Evolutionary conservation across 1,284 basidiomycete species (phyloP).

Genomic region (Sporisorium sorghi): DNA sequence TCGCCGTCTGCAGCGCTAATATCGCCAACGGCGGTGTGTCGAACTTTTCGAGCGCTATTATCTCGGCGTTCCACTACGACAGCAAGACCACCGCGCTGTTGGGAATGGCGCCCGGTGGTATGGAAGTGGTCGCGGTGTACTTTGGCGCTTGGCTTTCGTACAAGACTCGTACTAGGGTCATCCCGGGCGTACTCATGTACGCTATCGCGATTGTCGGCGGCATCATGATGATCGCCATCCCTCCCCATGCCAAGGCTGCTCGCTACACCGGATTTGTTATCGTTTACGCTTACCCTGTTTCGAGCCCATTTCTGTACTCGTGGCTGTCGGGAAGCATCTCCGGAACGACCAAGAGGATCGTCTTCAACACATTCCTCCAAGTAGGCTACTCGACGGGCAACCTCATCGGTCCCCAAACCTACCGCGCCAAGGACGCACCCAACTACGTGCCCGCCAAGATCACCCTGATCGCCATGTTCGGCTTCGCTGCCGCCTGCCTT

Average conservation of each 20-base stretch:
- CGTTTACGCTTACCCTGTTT: constrained; percentile 30
- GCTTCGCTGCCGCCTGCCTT: constrained; percentile 44
- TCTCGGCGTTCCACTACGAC: constrained; percentile 61
- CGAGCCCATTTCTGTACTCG: constrained; percentile 48
- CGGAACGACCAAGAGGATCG: constrained; percentile 64
- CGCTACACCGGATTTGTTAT: constrained; percentile 39
- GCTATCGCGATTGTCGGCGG: constrained; percentile 57
- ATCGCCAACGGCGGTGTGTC: constrained; percentile 56
- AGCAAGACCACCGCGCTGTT: constrained; percentile 60
- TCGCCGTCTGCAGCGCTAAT: constrained; percentile 47
- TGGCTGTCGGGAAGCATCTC: constrained; percentile 50
- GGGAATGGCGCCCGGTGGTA: constrained; percentile 61
- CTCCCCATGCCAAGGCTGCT: constrained; percentile 22
- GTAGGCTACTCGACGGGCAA: constrained; percentile 63
- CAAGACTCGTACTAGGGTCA: constrained; percentile 43
- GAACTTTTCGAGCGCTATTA: constrained; percentile 66
- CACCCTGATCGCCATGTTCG: constrained; percentile 63
- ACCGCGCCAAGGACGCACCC: constrained; percentile 45
- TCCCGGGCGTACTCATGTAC: constrained; percentile 59
- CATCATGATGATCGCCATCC: constrained; percentile 53
- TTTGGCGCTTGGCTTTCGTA: constrained; percentile 54
- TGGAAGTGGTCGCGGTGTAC: constrained; percentile 58
- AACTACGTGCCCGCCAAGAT: constrained; percentile 64
- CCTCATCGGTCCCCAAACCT: constrained; percentile 64
- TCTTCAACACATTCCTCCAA: constrained; percentile 59